Evolutionary conservation across 1,284 basidiomycete species (phyloP).

Genomic region (Cutaneotrichosporon spelunceum): DNA sequence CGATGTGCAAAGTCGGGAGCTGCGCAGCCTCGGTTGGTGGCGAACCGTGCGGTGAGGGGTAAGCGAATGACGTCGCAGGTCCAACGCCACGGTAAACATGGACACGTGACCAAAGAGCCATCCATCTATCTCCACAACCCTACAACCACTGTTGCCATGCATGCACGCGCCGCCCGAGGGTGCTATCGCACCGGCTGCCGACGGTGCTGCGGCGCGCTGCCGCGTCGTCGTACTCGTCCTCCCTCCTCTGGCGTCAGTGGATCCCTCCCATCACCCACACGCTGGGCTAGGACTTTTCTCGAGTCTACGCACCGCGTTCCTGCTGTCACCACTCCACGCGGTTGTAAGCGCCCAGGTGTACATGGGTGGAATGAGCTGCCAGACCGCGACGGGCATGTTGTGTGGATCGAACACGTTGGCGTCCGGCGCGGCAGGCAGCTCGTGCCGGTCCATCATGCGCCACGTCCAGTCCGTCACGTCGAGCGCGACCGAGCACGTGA

Average conservation of each 20-base stretch:
- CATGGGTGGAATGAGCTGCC: conserved; percentile 25
- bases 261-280: neutral
- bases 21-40: too few species aligned
- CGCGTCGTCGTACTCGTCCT: conserved; percentile 1
- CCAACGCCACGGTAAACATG: too few species aligned
- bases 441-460: conserved; percentile 21
- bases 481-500: conserved; percentile 16
- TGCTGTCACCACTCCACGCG: conserved; percentile 17
- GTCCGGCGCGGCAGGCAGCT: conserved; percentile 4
- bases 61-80: too few species aligned
- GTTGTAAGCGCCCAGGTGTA: conserved; percentile 26
- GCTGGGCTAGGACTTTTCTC: neutral
- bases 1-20: too few species aligned
- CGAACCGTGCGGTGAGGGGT: too few species aligned
- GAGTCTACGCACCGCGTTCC: conserved; percentile 1
- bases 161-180: conserved; percentile 14
- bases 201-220: neutral
- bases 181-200: conserved; percentile 4
- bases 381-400: conserved; percentile 22
- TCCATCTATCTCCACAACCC: neutral
- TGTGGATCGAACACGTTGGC: conserved; percentile 26
- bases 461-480: conserved; percentile 24
- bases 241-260: neutral
- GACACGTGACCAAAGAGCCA: neutral
- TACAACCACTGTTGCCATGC: conserved; percentile 22